Evolutionary conservation across 208 protist genomes (phyloP).

Genomic region (Crithidia thermophila): DNA sequence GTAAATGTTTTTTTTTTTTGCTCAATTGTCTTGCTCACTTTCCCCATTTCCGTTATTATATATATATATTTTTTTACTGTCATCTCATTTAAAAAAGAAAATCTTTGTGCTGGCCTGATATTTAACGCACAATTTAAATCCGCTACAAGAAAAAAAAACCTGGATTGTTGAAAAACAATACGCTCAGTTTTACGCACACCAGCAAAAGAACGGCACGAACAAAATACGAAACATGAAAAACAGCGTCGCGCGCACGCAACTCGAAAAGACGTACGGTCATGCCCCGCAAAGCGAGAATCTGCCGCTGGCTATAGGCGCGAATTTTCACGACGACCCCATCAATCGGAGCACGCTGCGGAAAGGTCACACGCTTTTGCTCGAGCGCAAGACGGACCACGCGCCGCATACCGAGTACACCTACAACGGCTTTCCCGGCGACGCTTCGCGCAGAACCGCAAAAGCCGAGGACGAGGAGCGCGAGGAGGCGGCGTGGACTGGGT

Average conservation of each 20-base stretch:
- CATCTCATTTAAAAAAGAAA: too few species aligned
- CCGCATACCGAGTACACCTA: conserved; percentile 87
- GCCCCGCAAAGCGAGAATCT: conserved; percentile 71
- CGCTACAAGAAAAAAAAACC: neutral
- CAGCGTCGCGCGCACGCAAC: conserved; percentile 67
- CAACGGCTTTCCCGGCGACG: conserved; percentile 37
- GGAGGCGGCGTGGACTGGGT: conserved; percentile 65
- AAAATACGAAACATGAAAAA: conserved; percentile 65
- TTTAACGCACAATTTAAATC: too few species aligned
- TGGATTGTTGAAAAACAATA: neutral
- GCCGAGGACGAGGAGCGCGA: conserved; percentile 17
- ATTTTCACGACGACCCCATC: conserved; percentile 93
- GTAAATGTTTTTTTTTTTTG: too few species aligned
- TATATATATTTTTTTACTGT: too few species aligned
- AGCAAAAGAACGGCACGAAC: neutral
- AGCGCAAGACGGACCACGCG: conserved; percentile 55
- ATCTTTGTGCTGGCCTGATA: neutral
- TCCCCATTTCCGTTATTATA: too few species aligned
- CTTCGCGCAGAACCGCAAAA: neutral
- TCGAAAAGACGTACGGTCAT: conserved; percentile 61
- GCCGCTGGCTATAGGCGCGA: conserved; percentile 77
- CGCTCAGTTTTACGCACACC: neutral
- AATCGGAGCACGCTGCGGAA: conserved; percentile 78
- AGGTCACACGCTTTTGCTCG: conserved; percentile 77
- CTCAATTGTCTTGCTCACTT: too few species aligned